These are phyloP conservation scores for Triticum monococcum DNA, from an alignment of 176 grass and related monocot species.

Conservation along the genomic window DNA sequence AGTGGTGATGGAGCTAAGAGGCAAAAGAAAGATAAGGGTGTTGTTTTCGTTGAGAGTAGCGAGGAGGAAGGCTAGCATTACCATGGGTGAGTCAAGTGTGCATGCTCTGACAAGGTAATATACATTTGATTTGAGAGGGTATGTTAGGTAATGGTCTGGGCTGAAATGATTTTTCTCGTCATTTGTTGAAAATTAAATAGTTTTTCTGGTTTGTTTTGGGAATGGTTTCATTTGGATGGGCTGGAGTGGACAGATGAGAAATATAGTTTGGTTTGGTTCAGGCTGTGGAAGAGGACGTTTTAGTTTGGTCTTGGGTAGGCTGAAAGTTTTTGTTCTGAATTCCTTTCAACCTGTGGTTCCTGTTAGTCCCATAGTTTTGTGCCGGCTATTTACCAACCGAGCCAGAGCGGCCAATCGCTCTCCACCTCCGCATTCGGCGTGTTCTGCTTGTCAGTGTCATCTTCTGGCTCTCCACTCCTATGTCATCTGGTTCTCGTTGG, in stretches of 20 bases:
- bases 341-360: not conserved
- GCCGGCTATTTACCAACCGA: not conserved
- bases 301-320: not conserved
- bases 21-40: conserved; percentile 59
- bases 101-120: not conserved
- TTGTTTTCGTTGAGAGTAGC: conserved; percentile 67
- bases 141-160: not conserved
- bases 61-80: conserved; percentile 48
- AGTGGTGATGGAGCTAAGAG: conserved; percentile 35
- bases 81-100: not conserved
- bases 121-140: conserved; percentile 4
- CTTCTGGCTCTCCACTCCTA: not conserved
- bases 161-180: not conserved
- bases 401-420: not conserved
- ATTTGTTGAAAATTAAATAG: not conserved
- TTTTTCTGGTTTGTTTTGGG: not conserved
- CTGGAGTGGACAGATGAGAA: not conserved
- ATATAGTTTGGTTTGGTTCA: not conserved
- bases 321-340: not conserved
- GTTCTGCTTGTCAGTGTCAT: not conserved
- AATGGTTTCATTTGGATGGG: not conserved
- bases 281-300: not conserved
- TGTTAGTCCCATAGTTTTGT: not conserved
- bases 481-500: not conserved
- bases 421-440: not conserved